Evolutionary conservation across 495 filamentous ascomycete species (phyloP), one percentile per base, ranked within the genome.

Genomic region (Bombardia bombarda): DNA sequence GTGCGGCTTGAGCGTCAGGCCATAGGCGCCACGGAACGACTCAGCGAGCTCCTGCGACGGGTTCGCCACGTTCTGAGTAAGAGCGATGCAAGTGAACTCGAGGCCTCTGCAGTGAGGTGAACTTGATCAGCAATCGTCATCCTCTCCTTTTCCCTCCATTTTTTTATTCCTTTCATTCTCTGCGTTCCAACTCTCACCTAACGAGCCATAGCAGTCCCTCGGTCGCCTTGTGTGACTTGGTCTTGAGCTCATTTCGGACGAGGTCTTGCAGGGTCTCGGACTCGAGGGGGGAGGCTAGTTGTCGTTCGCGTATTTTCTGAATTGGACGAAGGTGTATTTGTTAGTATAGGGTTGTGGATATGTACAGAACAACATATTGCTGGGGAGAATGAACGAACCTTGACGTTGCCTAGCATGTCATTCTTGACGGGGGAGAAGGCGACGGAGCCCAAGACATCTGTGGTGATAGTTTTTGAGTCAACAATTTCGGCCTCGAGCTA

Each of bases 141-240:
- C 20, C 36, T 30, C 38, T 43, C 33, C 32, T 44, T 42, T 17
- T 31, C 13, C 0, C 25, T 23, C 28, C 3, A n/a, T 31, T 32
- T 32, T 30, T 3, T 17, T 24, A 3, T 30, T 3, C n/a, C n/a
- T n/a, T n/a, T n/a, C n/a, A n/a, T n/a, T n/a, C n/a, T n/a, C 25
- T 45, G 19, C 18, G 13, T 17, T 5, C 17, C 10, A 20, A 7
- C 35, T 35, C 67, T 46, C 70, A 95, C 90, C 92, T 86, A 32
- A 80, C 75, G 21, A 98, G 77, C 92, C 92, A 98, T 18, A 95
- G 61, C 32, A 97, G 70, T 14, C 90, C 93, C 62, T 96, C 90
- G 21, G 86, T 75, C 20, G 92, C 92, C 33, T 63, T 77, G 63
- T 95, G 84, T 60, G 89, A 84, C 65, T 86, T 87, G 23, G 76